A percentile compares a stretch with the other conserved stretches of the same genome.
Conservation (phyloP, 2,329 filamentous ascomycete species). For the Colletotrichum noveboracense region DNA sequence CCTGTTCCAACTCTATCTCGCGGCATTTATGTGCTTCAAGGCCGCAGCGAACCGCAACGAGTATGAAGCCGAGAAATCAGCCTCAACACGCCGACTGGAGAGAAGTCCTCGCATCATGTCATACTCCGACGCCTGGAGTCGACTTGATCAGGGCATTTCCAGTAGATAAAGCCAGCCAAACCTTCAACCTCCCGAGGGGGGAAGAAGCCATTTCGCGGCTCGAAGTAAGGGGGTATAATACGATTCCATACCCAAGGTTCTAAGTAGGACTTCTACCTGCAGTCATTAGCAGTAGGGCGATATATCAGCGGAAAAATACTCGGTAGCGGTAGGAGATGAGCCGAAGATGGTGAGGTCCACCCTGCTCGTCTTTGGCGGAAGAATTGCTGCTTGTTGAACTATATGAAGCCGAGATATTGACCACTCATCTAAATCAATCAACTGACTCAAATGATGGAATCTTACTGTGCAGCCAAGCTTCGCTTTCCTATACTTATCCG, state of each 20-base stretch:
- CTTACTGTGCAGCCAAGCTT: background rate
- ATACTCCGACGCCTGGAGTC: background rate
- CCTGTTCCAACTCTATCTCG: background rate
- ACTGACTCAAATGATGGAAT: background rate
- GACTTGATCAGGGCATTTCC: background rate
- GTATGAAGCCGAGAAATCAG: background rate
- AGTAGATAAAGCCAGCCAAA: background rate
- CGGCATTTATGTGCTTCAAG: background rate
- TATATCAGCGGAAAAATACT: background rate
- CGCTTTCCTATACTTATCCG: background rate
- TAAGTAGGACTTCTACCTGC: background rate
- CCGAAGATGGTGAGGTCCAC: background rate
- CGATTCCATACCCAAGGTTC: background rate
- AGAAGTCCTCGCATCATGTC: background rate
- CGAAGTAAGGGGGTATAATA: background rate
- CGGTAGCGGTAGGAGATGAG: background rate
- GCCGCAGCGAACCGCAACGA: background rate
- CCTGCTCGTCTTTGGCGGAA: background rate
- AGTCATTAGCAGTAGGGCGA: background rate
- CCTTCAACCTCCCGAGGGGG: background rate
- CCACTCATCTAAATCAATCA: background rate
- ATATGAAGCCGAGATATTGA: background rate
- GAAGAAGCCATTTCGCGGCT: background rate
- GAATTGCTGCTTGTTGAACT: background rate
- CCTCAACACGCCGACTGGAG: rapidly evolving